These are phyloP conservation scores for Uronychia setigera DNA, from an alignment of 73 alveolate species.

Conservation along the genomic window DNA sequence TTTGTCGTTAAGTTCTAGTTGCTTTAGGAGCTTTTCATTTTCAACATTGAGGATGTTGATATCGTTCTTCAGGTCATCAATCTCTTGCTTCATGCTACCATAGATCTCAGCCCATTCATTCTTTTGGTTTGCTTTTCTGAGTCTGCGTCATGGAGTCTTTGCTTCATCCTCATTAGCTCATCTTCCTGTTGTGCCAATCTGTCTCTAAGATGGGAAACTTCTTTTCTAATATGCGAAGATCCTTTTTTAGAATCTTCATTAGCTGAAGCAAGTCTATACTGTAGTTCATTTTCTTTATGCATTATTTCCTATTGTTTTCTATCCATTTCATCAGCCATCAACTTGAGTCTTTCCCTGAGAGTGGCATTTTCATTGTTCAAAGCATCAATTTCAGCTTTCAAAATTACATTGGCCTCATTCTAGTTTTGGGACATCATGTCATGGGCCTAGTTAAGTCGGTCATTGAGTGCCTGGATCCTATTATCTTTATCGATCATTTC, in stretches of 20 bases:
- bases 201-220: conserved; percentile 18
- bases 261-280: neutral
- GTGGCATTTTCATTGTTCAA: conserved; percentile 15
- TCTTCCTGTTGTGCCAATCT: conserved; percentile 6
- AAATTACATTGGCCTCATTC: neutral
- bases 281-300: conserved; percentile 7
- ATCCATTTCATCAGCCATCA: conserved; percentile 22
- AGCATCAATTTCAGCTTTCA: conserved; percentile 32
- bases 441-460: conserved; percentile 4
- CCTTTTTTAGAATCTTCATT: conserved; percentile 1
- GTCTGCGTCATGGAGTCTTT: neutral
- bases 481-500: conserved; percentile 2
- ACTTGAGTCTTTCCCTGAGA: conserved; percentile 26
- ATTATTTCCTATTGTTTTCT: neutral
- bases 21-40: conserved; percentile 34
- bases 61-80: conserved; percentile 42
- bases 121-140: conserved; percentile 19
- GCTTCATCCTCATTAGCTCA: neutral
- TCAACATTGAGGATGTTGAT: conserved; percentile 22
- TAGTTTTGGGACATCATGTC: neutral
- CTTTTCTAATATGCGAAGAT: neutral
- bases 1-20: conserved; percentile 17
- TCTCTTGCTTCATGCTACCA: conserved; percentile 54
- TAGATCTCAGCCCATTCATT: conserved; percentile 63
- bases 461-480: conserved; percentile 1